Percentiles rank a stretch among this genome's conserved stretches.
Evolutionary conservation across 345 rosid species (phyloP).

Genomic region (Raphanus raphanistrum): DNA sequence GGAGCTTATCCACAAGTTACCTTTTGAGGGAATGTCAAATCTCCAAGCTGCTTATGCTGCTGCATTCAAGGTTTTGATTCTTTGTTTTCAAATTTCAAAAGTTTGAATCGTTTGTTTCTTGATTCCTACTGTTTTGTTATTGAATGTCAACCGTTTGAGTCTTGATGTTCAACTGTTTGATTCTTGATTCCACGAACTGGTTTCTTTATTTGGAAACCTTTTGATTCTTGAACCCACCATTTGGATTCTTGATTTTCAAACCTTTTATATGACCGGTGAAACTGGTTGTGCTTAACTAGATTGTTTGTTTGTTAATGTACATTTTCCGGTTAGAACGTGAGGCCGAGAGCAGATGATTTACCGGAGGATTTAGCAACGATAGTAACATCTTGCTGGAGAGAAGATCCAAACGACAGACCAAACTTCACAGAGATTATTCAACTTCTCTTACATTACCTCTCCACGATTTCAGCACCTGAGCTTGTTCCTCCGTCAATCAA

Average conservation of each 20-base stretch:
- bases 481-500: constrained; percentile 53
- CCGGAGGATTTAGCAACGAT: constrained; percentile 77
- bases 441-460: constrained; percentile 70
- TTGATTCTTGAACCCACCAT: not conserved
- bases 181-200: not conserved
- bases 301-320: not conserved
- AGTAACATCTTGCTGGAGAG: constrained; percentile 91
- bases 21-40: constrained; percentile 99
- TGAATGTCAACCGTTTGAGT: not conserved
- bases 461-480: constrained; percentile 53
- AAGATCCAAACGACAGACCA: constrained; percentile 86
- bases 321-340: constrained; percentile 53
- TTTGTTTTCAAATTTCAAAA: no score
- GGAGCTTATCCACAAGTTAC: constrained; percentile 94
- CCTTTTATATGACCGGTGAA: not conserved
- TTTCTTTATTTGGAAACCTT: not conserved
- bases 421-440: constrained; percentile 79
- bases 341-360: constrained; percentile 81
- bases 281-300: not conserved
- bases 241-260: not conserved
- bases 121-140: not conserved
- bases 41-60: constrained; percentile 99
- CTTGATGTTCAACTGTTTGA: not conserved
- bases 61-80: constrained; percentile 73
- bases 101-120: no score